Conservation (phyloP, 2,329 filamentous ascomycete species). For the Lasiodiplodia theobromae region DNA sequence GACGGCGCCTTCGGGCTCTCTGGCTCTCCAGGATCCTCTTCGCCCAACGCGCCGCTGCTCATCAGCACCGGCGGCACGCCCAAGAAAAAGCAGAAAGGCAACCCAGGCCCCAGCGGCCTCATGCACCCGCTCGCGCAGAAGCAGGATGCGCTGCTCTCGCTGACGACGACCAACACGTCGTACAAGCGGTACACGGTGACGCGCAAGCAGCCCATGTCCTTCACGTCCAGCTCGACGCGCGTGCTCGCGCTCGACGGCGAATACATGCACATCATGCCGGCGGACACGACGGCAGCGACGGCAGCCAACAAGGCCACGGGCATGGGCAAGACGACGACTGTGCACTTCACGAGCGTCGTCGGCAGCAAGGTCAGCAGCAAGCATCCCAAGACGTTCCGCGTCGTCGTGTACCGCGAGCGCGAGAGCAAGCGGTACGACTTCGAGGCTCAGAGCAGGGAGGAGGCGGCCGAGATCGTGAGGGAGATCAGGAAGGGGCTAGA, state of each 20-base stretch:
- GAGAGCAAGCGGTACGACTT: slow-evolving; percentile 87
- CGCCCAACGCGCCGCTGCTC: slow-evolving; percentile 71
- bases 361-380: slow-evolving; percentile 82
- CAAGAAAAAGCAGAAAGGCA: slow-evolving; percentile 61
- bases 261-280: slow-evolving; percentile 84
- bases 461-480: slow-evolving; percentile 79
- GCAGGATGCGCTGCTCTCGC: slow-evolving; percentile 56
- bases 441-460: slow-evolving; percentile 73
- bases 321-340: slow-evolving; percentile 74
- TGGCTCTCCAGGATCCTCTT: slow-evolving; percentile 72
- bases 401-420: slow-evolving; percentile 76
- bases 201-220: slow-evolving; percentile 82
- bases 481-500: slow-evolving; percentile 60
- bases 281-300: slow-evolving; percentile 45
- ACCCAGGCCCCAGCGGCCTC: slow-evolving; percentile 61
- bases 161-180: slow-evolving; percentile 45
- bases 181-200: slow-evolving; percentile 82
- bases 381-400: slow-evolving; percentile 81
- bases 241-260: slow-evolving; percentile 83
- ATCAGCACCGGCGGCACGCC: slow-evolving; percentile 59
- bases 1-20: slow-evolving; percentile 74
- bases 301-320: slow-evolving; percentile 63
- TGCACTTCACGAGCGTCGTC: slow-evolving; percentile 82
- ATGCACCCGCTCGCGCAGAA: slow-evolving; percentile 72
- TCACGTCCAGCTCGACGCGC: slow-evolving; percentile 77